A percentile compares a stretch with the other conserved stretches of the same genome.
These are phyloP conservation scores for Mortierella sp. DNA, from an alignment of 371 early-diverging fungal genomes.

Conservation along the genomic window DNA sequence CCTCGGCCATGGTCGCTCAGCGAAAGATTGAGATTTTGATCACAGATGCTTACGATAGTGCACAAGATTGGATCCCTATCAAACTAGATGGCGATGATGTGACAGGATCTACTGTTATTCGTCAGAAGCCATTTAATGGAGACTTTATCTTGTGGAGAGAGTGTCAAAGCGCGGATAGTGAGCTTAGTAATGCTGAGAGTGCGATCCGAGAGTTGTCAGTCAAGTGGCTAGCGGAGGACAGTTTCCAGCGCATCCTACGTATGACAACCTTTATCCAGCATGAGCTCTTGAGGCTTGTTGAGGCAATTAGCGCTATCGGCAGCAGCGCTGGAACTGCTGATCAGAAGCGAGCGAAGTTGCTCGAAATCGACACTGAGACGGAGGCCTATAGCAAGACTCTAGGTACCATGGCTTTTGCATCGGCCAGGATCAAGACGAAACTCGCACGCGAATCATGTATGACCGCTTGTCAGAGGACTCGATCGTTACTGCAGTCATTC, in stretches of 20 bases:
- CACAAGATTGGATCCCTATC: constrained; percentile 36
- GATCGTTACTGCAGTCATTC: constrained; percentile 31
- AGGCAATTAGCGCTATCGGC: constrained; percentile 29
- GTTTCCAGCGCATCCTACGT: constrained; percentile 21
- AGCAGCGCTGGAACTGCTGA: neutral
- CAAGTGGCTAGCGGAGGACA: constrained; percentile 29
- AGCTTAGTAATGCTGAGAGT: neutral
- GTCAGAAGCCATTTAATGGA: constrained; percentile 16
- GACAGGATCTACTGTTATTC: constrained; percentile 32
- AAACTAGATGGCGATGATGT: constrained; percentile 31
- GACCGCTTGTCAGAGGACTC: constrained; percentile 23
- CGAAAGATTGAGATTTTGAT: constrained; percentile 29
- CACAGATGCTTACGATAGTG: constrained; percentile 3
- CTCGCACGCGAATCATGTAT: constrained; percentile 17
- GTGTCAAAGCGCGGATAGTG: neutral
- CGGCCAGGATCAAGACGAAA: constrained; percentile 31
- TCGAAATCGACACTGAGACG: constrained; percentile 31
- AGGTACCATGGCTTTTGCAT: constrained; percentile 19
- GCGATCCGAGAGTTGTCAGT: constrained; percentile 23
- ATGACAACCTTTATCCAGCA: constrained; percentile 45
- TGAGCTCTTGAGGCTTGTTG: constrained; percentile 41
- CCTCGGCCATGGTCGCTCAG: constrained; percentile 21
- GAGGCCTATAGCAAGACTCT: constrained; percentile 22
- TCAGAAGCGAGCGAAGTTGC: constrained; percentile 22
- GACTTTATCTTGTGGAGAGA: constrained; percentile 35